Percentiles rank a stretch among this genome's conserved stretches.
Evolutionary conservation across 2,329 filamentous ascomycete species (phyloP).

Genomic region (Apiospora koreana): DNA sequence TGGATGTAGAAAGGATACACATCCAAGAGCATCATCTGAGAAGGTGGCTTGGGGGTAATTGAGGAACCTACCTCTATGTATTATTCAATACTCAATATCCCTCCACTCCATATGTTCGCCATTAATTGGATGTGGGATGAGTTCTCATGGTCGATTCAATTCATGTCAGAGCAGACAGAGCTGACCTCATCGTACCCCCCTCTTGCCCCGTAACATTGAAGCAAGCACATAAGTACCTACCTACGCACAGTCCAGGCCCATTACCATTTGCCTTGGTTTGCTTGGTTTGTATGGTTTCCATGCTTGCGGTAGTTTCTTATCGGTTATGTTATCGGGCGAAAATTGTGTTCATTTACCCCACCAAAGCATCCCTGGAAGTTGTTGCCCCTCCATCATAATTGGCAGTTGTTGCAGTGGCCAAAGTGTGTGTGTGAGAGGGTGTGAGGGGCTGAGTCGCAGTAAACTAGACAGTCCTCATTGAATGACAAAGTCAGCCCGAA

Average conservation of each 20-base stretch:
- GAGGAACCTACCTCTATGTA: no score
- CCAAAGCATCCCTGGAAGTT: not conserved
- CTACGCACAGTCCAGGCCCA: not conserved
- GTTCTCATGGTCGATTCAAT: no score
- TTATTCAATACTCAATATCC: no score
- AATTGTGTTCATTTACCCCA: not conserved
- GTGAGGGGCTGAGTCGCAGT: conserved; percentile 8
- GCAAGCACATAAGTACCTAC: not conserved
- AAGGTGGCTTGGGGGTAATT: not conserved
- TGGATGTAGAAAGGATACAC: not conserved
- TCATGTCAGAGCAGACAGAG: no score
- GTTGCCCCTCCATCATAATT: conserved; percentile 7
- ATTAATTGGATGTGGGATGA: no score
- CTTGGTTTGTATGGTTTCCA: no score
- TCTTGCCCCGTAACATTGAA: no score
- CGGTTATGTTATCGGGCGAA: conserved; percentile 5
- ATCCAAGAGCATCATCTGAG: not conserved
- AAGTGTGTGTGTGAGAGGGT: not conserved
- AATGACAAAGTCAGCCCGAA: conserved; percentile 1
- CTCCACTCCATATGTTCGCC: no score
- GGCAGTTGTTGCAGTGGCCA: not conserved
- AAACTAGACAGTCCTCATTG: not conserved
- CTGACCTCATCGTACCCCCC: not conserved
- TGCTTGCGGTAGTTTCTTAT: not conserved
- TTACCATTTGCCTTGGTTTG: not conserved